Evolutionary conservation across 352 stramenopile genomes (phyloP).

Genomic region (Pythium phragmiticola): DNA sequence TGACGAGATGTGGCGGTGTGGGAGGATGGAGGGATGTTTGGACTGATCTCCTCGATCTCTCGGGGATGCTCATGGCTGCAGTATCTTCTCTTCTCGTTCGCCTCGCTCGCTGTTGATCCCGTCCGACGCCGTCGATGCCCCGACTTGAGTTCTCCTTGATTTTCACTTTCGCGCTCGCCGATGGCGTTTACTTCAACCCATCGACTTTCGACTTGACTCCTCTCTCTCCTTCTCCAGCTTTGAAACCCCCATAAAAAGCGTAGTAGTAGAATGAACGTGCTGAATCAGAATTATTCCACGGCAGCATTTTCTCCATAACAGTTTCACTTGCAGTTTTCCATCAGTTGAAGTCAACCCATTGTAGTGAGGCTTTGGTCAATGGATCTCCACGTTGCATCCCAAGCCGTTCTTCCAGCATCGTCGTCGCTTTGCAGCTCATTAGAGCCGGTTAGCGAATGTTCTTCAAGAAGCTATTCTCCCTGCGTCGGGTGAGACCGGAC

Average conservation of each 20-base stretch:
- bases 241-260: constrained; percentile 29
- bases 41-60: neutral
- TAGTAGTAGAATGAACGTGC: constrained; percentile 34
- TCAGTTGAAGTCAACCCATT: constrained; percentile 7
- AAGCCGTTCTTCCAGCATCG: neutral
- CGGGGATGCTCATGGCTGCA: neutral
- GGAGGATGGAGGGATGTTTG: neutral
- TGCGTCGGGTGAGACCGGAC: neutral
- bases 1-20: neutral
- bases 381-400: too few species aligned
- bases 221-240: constrained; percentile 17
- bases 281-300: constrained; percentile 22
- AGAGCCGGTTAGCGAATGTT: neutral
- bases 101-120: neutral
- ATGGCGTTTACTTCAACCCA: constrained; percentile 12
- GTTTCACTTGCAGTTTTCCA: neutral
- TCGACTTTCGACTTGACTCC: constrained; percentile 14
- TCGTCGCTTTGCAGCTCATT: neutral
- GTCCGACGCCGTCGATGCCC: neutral
- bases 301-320: constrained; percentile 13
- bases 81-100: neutral
- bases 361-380: neutral
- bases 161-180: constrained; percentile 13
- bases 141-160: neutral
- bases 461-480: neutral